Base-by-base conservation (phyloP, 768 basidiomycete species). In the Boletus rubescentipes region DNA sequence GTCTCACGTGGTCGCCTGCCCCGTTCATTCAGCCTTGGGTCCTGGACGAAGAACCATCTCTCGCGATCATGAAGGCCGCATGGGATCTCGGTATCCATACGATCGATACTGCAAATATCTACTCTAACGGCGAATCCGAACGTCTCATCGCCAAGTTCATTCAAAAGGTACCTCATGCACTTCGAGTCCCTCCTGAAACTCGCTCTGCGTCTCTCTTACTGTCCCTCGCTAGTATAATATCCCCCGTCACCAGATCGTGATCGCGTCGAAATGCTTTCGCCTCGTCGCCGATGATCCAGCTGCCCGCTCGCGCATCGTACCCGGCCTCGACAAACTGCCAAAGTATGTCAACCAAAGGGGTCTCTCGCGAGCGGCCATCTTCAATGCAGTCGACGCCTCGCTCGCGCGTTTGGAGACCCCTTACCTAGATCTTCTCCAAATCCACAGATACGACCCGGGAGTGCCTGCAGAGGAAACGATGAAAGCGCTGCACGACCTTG, bases 401-500 rank as follows among this genome's bases (percentile, higher is more conserved):
- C 70, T 76, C 7, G 58, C 51, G 20, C 72, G 75, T 4, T 62
- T 77, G 20, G 54, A 65, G 20, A 77, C 74, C 3, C 23, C 70
- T 16, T 73, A 74, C 56, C 52, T 75, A 40, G 75, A 76, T 45
- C 62, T 76, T 6, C 67, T 81, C 37, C 79, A 80, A 54, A 74
- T 79, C 34, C 80, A 81, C 42, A 61, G 72, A 15, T 77, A 69
- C 36, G 79, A 79, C 49, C 34, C 59, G 9, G 52, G 55, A 0
- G 70, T 73, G 0, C 67, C 79, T 7, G 52, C 68, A 0, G 74
- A 73, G 44, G 79, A 80, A 62, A 81, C 73, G 1, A 80, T 80
- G 79, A 74, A 75, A 44, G 79, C 78, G 1, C 65, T 81, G 6
- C 75, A 80, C 49, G 80, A 80, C 56, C 73, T 81, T 20, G 74